Evolutionary conservation across 129 eudicot genomes (phyloP).

Genomic region (Chrysanthemum seticuspe): DNA sequence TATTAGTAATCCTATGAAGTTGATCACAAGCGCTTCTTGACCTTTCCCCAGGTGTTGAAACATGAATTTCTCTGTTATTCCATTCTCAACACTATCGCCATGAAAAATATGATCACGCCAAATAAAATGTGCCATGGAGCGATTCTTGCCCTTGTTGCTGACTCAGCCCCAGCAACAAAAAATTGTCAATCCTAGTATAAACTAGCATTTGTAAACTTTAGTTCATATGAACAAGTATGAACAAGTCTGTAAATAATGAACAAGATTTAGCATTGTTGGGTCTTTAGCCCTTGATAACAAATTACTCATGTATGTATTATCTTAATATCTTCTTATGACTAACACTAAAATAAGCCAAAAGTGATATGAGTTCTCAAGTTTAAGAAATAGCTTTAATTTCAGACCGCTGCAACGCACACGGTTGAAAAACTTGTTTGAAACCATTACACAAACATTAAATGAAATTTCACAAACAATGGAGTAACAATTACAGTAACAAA

Average conservation of each 20-base stretch:
- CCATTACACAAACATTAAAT: too few species aligned
- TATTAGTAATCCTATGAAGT: slow-evolving; percentile 60
- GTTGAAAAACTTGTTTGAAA: too few species aligned
- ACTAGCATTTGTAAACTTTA: slow-evolving; percentile 27
- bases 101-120: slow-evolving; percentile 41
- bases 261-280: neutral
- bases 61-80: slow-evolving; percentile 47
- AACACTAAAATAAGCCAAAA: too few species aligned
- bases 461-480: too few species aligned
- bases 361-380: too few species aligned
- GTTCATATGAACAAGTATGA: too few species aligned
- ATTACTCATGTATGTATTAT: too few species aligned
- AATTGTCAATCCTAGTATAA: slow-evolving; percentile 40
- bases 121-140: slow-evolving; percentile 57
- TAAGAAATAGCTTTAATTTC: too few species aligned
- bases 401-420: too few species aligned
- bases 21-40: slow-evolving; percentile 68
- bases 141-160: slow-evolving; percentile 44
- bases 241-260: neutral
- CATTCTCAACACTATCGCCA: slow-evolving; percentile 52
- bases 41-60: slow-evolving; percentile 33
- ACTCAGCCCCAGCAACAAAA: slow-evolving; percentile 44
- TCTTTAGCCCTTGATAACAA: too few species aligned
- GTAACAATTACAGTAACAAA: too few species aligned
- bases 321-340: too few species aligned